Conservation (phyloP, 129 eudicot genomes). For the Oenanthe sinensis region DNA sequence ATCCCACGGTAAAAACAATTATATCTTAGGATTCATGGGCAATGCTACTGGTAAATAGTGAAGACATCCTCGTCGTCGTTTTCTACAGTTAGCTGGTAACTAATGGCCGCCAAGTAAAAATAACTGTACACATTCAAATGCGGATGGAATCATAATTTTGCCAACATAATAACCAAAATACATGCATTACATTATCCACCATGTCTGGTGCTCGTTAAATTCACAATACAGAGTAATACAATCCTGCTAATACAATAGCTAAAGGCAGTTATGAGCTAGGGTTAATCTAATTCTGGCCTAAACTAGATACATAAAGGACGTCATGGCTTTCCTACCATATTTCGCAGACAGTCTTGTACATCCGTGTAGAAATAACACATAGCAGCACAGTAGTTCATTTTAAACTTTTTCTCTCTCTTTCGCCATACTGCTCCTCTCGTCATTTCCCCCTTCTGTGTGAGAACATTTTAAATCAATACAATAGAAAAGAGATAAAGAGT, state of each 20-base stretch:
- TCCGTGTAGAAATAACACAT: not conserved
- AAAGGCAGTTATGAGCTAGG: not conserved
- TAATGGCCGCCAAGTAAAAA: too few species aligned
- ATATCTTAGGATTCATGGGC: too few species aligned
- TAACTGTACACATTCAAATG: not conserved
- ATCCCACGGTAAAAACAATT: too few species aligned
- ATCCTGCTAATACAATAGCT: not conserved
- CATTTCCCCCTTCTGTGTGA: not conserved
- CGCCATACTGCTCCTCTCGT: not conserved
- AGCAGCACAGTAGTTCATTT: not conserved
- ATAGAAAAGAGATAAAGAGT: not conserved
- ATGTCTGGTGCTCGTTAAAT: not conserved
- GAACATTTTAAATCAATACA: not conserved
- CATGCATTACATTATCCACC: conserved; percentile 2
- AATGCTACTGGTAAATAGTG: too few species aligned
- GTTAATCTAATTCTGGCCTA: not conserved
- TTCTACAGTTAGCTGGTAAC: too few species aligned
- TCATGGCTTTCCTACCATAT: not conserved
- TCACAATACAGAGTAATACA: not conserved
- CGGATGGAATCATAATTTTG: not conserved
- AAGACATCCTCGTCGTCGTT: too few species aligned
- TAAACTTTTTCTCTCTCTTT: not conserved
- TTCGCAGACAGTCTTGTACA: not conserved
- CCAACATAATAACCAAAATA: not conserved
- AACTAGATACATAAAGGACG: not conserved